phyloP scores from a whole-genome alignment of 2,329 filamentous ascomycete genomes.

The Monosporascus sp. region DNA sequence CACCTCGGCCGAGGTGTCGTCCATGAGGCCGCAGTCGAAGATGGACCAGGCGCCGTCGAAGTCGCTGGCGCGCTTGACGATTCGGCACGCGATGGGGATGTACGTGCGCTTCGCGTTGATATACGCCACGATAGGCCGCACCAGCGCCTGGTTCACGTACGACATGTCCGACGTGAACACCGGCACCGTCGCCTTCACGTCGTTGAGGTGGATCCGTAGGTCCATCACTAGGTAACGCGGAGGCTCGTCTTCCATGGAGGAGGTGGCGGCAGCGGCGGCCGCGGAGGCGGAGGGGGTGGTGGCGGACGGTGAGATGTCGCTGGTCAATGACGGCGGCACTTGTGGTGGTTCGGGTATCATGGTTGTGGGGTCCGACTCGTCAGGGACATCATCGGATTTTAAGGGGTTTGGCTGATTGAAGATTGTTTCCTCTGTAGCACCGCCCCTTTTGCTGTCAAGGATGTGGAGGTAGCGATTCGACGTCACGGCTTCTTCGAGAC shows the following conservation, averaged over 20 bases:
- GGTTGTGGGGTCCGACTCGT: slow-evolving; percentile 7
- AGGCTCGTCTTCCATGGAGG: slow-evolving; percentile 43
- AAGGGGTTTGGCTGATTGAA: slow-evolving; percentile 14
- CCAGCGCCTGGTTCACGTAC: slow-evolving; percentile 92
- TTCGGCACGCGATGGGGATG: slow-evolving; percentile 89
- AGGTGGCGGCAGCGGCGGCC: not conserved
- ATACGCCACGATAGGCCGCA: slow-evolving; percentile 94
- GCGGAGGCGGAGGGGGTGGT: not conserved
- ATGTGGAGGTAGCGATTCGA: slow-evolving; percentile 64
- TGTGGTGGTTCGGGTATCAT: slow-evolving; percentile 2
- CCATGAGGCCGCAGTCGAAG: slow-evolving; percentile 90
- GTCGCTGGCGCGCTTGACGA: slow-evolving; percentile 82
- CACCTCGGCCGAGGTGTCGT: slow-evolving; percentile 87
- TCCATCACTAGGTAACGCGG: slow-evolving; percentile 88
- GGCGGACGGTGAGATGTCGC: not conserved
- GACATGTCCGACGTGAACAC: slow-evolving; percentile 88
- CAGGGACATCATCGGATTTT: slow-evolving; percentile 6
- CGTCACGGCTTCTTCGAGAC: slow-evolving; percentile 86
- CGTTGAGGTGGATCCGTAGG: slow-evolving; percentile 89
- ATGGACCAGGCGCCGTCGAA: slow-evolving; percentile 96
- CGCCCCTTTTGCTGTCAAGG: slow-evolving; percentile 43
- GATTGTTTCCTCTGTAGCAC: slow-evolving; percentile 15
- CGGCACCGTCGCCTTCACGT: slow-evolving; percentile 87
- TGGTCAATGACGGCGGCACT: slow-evolving; percentile 1
- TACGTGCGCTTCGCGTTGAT: slow-evolving; percentile 95